Evolutionary conservation across 345 rosid species (phyloP).

Genomic region (Geranium rotundifolium): DNA sequence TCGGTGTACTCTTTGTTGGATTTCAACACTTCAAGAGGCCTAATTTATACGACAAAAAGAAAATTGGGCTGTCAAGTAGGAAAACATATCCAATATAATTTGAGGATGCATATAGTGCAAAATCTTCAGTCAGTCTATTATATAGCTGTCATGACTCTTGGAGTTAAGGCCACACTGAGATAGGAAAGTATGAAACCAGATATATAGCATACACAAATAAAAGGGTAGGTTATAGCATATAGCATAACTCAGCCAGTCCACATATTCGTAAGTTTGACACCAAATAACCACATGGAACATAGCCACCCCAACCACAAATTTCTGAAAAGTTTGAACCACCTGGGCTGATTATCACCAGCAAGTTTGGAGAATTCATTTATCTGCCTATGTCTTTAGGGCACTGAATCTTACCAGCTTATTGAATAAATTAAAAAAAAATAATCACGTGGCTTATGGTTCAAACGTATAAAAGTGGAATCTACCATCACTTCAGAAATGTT

Average conservation of each 20-base stretch:
- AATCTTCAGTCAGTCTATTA: too few species aligned
- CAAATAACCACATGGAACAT: background rate
- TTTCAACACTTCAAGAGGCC: slow-evolving; percentile 60
- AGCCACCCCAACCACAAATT: background rate
- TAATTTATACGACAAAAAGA: slow-evolving; percentile 7
- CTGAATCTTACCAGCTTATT: too few species aligned
- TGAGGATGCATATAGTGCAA: too few species aligned
- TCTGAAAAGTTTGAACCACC: background rate
- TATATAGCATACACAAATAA: background rate
- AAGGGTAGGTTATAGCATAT: background rate
- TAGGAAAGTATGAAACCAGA: background rate
- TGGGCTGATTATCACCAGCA: too few species aligned
- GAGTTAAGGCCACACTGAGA: background rate
- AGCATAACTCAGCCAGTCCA: background rate
- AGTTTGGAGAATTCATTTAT: too few species aligned
- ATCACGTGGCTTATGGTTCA: too few species aligned
- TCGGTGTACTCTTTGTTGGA: slow-evolving; percentile 81
- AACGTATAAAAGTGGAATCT: too few species aligned
- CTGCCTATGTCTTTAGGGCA: too few species aligned
- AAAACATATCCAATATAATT: background rate
- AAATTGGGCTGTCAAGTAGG: background rate
- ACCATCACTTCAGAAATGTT: too few species aligned
- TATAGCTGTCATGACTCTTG: too few species aligned
- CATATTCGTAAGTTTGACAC: background rate
- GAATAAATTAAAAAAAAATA: too few species aligned